phyloP scores from a whole-genome alignment of 2,329 filamentous ascomycete species.

The Diplodia corticola region DNA sequence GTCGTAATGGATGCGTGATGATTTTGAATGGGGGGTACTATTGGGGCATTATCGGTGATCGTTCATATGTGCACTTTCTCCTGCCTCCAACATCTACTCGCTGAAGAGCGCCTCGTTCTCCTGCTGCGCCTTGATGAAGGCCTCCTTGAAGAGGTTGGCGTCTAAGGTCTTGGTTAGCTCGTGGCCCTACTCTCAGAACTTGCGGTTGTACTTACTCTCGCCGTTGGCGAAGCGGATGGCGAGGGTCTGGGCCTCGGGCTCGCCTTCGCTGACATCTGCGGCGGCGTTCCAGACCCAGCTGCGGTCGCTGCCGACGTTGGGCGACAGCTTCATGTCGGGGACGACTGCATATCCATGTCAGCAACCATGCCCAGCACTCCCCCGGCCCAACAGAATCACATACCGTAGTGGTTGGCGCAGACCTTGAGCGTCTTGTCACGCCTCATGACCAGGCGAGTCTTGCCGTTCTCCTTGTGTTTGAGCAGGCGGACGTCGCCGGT shows the following conservation, averaged over 20 bases:
- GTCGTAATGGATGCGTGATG: constrained; percentile 11
- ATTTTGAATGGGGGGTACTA: constrained; percentile 15
- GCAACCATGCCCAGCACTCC: constrained; percentile 15
- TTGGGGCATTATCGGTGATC: constrained; percentile 15
- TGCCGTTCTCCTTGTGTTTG: constrained; percentile 98
- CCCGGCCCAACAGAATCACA: constrained; percentile 38
- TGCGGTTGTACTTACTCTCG: constrained; percentile 71
- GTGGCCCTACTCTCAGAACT: constrained; percentile 24
- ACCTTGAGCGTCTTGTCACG: constrained; percentile 99
- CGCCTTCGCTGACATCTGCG: constrained; percentile 96
- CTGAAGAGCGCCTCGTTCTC: constrained; percentile 86
- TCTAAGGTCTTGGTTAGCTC: constrained; percentile 56
- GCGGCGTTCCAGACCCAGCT: constrained; percentile 99
- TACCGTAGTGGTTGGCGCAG: constrained; percentile 99
- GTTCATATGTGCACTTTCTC: constrained; percentile 11
- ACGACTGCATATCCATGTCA: constrained; percentile 63
- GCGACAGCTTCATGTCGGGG: constrained; percentile 97
- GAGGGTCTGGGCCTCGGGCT: constrained; percentile 92
- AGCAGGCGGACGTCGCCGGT: constrained; percentile 94
- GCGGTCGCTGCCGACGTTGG: constrained; percentile 96
- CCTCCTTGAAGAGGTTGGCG: constrained; percentile 95
- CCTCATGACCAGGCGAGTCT: constrained; percentile 97
- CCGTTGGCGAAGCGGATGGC: constrained; percentile 97
- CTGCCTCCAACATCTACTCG: constrained; percentile 10
- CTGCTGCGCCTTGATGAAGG: constrained; percentile 94